Evolutionary conservation across 176 grass and related monocot genomes (phyloP), one percentile per base, ranked within the genome.

Genomic region (Bromus sterilis): DNA sequence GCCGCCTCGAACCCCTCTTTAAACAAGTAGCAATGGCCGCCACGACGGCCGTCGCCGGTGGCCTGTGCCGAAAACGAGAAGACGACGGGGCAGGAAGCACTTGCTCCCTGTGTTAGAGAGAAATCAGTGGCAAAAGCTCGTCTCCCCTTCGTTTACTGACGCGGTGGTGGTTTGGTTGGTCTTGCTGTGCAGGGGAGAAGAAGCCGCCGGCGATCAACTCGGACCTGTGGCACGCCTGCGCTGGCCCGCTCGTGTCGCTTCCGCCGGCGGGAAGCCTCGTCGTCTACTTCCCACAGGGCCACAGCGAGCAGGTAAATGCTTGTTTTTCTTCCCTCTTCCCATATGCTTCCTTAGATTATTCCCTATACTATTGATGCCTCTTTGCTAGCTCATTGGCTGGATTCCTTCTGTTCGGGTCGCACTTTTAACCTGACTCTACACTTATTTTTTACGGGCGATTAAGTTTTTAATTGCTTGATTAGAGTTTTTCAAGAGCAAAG

Each of bases 201-300:
- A 87, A 84, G 62, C 35, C 70, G 68, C 84, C 84, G 69, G 30
- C 69, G 84, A 90, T 93, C 76, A 93, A 93, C 80, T 82, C 83
- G 87, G 91, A 93, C 76, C 80, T 93, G 55, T 93, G 91, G 91
- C 87, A 93, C 75, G 91, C 91, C 53, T 93, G 91, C 62, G 87
- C 91, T 1, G 91, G 91, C 14, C 84, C 84, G 44, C 87, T 93
- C 60, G 91, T 93, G 76, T 80, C 79, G 44, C 77, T 93, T 23
- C 91, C 91, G 83, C 87, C 87, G 76, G 91, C 87, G 31, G 91
- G 91, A 9, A 93, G 87, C 87, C 87, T 93, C 82, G 87, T 95
- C 77, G 93, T 95, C 72, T 95, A 95, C 84, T 95, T 95, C 48
- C 92, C 89, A 9, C 92, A 94, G 30, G 92, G 92, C 24, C 92